Percentiles rank a stretch among this genome's conserved stretches.
These are phyloP conservation scores for Toxicodendron radicans DNA, from an alignment of 345 rosid species.

Conservation along the genomic window DNA sequence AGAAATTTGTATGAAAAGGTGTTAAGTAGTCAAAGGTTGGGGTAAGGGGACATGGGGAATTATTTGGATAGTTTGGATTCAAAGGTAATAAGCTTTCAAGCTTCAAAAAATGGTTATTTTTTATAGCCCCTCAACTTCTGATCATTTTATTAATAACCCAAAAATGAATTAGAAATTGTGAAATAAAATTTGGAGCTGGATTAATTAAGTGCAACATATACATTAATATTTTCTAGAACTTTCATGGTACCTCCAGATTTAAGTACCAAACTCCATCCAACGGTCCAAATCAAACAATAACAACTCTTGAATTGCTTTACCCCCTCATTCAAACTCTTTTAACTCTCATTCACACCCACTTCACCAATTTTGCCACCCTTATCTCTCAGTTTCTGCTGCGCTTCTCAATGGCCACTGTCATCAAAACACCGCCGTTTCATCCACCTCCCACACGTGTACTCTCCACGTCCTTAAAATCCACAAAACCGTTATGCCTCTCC, in stretches of 20 bases:
- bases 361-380: not conserved
- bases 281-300: constrained; percentile 14
- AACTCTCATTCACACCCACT: not conserved
- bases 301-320: not conserved
- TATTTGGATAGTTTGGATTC: too few species aligned
- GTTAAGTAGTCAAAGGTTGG: too few species aligned
- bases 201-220: too few species aligned
- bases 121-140: too few species aligned
- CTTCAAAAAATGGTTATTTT: too few species aligned
- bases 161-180: too few species aligned
- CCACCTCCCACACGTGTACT: constrained; percentile 32
- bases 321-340: not conserved
- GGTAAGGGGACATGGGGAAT: too few species aligned
- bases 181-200: too few species aligned
- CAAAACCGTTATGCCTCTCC: constrained; percentile 39
- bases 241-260: constrained; percentile 11
- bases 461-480: constrained; percentile 25
- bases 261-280: constrained; percentile 12
- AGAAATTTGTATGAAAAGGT: too few species aligned
- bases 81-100: too few species aligned
- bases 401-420: constrained; percentile 63
- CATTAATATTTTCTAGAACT: not conserved
- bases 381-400: constrained; percentile 22
- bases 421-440: constrained; percentile 55
- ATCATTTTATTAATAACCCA: too few species aligned